Evolutionary conservation across 1,284 basidiomycete species (phyloP).

Genomic region (Bjerkandera adusta): DNA sequence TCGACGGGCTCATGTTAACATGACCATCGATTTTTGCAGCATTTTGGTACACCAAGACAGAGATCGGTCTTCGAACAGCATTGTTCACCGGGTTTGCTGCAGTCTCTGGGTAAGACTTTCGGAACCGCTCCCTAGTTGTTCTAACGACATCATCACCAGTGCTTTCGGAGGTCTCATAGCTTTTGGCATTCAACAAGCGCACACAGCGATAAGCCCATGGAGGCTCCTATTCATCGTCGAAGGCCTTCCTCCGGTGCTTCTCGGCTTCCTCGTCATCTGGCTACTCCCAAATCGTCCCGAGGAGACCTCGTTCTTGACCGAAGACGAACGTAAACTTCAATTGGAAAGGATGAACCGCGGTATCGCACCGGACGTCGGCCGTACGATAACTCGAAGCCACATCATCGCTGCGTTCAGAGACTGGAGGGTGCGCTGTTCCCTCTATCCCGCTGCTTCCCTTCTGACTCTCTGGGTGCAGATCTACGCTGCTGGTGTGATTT

Average conservation of each 20-base stretch:
- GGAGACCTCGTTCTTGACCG: slow-evolving; percentile 66
- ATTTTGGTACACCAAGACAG: slow-evolving; percentile 72
- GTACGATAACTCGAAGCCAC: slow-evolving; percentile 63
- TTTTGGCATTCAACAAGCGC: slow-evolving; percentile 63
- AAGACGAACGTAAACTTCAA: slow-evolving; percentile 72
- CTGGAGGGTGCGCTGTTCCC: slow-evolving; percentile 54
- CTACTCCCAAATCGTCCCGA: slow-evolving; percentile 80
- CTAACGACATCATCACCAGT: slow-evolving; percentile 38
- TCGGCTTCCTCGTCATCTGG: slow-evolving; percentile 65
- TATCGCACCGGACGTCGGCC: slow-evolving; percentile 63
- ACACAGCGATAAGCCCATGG: slow-evolving; percentile 55
- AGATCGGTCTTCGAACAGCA: slow-evolving; percentile 71
- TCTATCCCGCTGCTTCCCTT: slow-evolving; percentile 17
- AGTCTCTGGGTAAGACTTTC: slow-evolving; percentile 49
- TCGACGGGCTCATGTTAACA: neutral
- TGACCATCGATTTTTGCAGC: slow-evolving; percentile 45
- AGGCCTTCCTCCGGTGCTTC: slow-evolving; percentile 65
- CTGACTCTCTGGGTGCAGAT: slow-evolving; percentile 38
- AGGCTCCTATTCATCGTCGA: slow-evolving; percentile 76
- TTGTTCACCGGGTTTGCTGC: slow-evolving; percentile 81
- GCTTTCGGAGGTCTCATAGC: slow-evolving; percentile 77
- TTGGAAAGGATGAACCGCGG: slow-evolving; percentile 74
- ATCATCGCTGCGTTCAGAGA: slow-evolving; percentile 66
- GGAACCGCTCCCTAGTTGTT: neutral
- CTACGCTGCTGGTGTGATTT: slow-evolving; percentile 64